Evolutionary conservation across 805 yeast species (phyloP).

Genomic region (Kazachstania bromeliacearum): DNA sequence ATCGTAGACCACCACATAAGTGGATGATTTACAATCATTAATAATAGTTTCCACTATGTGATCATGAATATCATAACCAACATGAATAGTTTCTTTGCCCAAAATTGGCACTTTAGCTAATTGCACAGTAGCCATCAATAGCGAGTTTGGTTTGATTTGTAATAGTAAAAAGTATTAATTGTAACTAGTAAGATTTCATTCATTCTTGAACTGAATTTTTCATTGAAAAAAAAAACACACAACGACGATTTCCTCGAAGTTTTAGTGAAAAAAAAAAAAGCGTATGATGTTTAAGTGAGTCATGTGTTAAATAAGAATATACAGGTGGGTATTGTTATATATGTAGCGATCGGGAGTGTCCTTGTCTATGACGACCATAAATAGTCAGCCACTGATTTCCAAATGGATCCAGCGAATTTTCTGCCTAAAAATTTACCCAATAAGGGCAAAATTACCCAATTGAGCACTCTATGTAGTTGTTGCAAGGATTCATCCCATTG

Average conservation of each 20-base stretch:
- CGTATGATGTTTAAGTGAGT: not conserved
- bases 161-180: too few relatives aligned
- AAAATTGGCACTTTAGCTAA: constrained; percentile 58
- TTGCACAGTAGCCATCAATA: constrained; percentile 11
- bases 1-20: constrained; percentile 88
- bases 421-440: constrained; percentile 63
- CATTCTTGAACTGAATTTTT: not conserved
- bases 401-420: constrained; percentile 37
- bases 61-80: constrained; percentile 72
- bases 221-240: not conserved
- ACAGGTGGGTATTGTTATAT: not conserved
- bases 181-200: too few relatives aligned
- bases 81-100: constrained; percentile 77
- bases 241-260: too few relatives aligned
- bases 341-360: not conserved
- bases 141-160: too few relatives aligned
- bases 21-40: constrained; percentile 60
- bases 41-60: constrained; percentile 67
- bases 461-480: constrained; percentile 50
- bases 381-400: constrained; percentile 21
- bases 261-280: not conserved
- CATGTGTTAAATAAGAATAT: not conserved
- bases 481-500: constrained; percentile 66
- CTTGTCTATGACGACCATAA: constrained; percentile 1
- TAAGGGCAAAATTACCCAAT: constrained; percentile 54